Base-by-base conservation (phyloP, 495 filamentous ascomycete species). In the Bathelium albidoporum region DNA sequence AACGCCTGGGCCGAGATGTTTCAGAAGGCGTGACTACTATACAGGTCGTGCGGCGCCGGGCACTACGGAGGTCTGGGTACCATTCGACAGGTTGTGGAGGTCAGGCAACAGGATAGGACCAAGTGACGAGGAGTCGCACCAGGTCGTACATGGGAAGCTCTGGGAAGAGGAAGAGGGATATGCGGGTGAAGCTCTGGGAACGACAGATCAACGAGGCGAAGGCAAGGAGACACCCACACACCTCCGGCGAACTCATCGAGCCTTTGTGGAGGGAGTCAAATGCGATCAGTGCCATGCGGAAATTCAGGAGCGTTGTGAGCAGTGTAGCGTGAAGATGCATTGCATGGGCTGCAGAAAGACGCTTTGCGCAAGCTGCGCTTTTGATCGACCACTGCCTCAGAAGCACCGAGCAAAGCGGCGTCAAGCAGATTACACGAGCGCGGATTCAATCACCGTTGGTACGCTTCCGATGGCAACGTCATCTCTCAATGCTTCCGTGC, bases 241-340 rank as follows among this genome's bases (percentile, higher is more conserved):
- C 73, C 70, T 82, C 1, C 81, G 83, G 18, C 74, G 71, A 34
- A 84, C 82, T 62, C 81, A 85, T 65, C 74, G 64, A 32, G 77
- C 71, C 2, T 86, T 86, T 64, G 70, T 84, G 10, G 74, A 84
- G 20, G 71, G 76, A 36, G 68, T 84, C 44, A 79, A 78, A 61
- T 86, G 83, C 65, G 80, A 83, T 52, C 74, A 76, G 60, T 86
- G 83, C 70, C 70, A 71, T 43, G 80, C 80, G 41, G 65, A 68
- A 18, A 84, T 86, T 32, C 65, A 72, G 22, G 83, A 86, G 67
- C 71, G 83, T 44, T 86, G 83, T 67, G 83, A 86, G 66, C 81
- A 83, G 65, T 86, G 83, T 69, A 84, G 82, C 62, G 79, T 85
- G 22, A 70, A 82, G 63, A 85, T 86, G 83, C 83, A 85, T 63